phyloP scores from a whole-genome alignment of 1,284 basidiomycete species.

The Cryptococcus sp. region DNA sequence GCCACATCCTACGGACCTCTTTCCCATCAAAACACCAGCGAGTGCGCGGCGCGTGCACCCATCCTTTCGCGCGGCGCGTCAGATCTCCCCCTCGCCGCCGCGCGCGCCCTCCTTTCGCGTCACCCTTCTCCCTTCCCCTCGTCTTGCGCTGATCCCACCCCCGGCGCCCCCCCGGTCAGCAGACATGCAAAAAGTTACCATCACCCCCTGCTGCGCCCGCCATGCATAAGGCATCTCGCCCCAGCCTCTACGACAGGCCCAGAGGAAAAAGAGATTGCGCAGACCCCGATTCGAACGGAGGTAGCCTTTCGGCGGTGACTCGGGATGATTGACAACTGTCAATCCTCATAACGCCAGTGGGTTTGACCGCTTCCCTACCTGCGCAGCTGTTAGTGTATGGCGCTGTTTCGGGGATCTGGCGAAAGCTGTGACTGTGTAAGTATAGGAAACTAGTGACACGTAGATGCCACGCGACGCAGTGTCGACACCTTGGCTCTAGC shows the following conservation, averaged over 20 bases:
- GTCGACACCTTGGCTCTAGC: background rate
- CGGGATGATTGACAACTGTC: background rate
- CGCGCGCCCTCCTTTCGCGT: no score
- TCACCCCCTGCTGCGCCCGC: no score
- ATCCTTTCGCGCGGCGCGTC: no score
- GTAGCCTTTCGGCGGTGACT: constrained; percentile 5
- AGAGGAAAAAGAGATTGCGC: background rate
- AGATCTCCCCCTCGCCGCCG: no score
- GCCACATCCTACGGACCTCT: no score
- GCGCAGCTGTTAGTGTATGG: background rate
- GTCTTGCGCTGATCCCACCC: no score
- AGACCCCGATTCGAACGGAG: constrained; percentile 11
- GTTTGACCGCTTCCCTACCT: constrained; percentile 12
- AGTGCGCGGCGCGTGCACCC: no score
- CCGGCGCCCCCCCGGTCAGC: no score
- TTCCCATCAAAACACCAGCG: no score
- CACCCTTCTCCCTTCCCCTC: no score
- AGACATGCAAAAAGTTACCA: no score
- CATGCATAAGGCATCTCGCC: no score
- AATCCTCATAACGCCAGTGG: constrained; percentile 8
- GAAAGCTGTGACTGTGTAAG: background rate
- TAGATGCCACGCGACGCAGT: background rate
- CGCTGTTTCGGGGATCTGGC: background rate
- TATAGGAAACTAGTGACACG: background rate
- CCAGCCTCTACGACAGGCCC: background rate